phyloP scores from a whole-genome alignment of 208 protist species.

The Crithidia sp. region DNA sequence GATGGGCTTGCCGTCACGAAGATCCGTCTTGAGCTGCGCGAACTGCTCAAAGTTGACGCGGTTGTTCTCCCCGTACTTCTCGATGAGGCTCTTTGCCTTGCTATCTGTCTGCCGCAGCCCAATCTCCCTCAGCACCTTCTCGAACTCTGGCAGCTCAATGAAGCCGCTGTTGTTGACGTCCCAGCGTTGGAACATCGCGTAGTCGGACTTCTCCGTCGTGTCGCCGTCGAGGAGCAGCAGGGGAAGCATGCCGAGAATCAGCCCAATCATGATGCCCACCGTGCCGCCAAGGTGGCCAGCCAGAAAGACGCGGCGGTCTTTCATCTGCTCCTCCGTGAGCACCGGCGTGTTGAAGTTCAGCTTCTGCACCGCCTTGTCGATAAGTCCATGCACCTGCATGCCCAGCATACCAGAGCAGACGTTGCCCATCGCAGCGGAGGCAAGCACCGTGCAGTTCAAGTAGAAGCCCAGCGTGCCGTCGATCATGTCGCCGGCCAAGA shows the following conservation, averaged over 20 bases:
- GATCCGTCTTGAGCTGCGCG: slow-evolving; percentile 62
- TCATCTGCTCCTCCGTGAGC: slow-evolving; percentile 88
- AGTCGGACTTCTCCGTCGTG: slow-evolving; percentile 77
- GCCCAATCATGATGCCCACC: slow-evolving; percentile 85
- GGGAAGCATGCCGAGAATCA: slow-evolving; percentile 88
- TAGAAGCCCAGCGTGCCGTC: slow-evolving; percentile 87
- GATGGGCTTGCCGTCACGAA: slow-evolving; percentile 69
- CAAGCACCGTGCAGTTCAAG: slow-evolving; percentile 90
- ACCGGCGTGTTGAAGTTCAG: slow-evolving; percentile 75
- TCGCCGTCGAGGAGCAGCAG: slow-evolving; percentile 78
- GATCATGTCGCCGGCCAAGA: slow-evolving; percentile 90
- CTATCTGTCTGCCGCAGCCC: slow-evolving; percentile 48
- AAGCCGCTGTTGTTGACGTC: slow-evolving; percentile 79
- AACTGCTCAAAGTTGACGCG: slow-evolving; percentile 83
- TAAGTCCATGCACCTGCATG: slow-evolving; percentile 92
- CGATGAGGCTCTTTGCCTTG: slow-evolving; percentile 53
- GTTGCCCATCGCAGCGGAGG: slow-evolving; percentile 93
- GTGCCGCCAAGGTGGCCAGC: slow-evolving; percentile 91
- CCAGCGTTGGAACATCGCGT: slow-evolving; percentile 78
- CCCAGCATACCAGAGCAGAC: slow-evolving; percentile 87
- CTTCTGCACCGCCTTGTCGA: slow-evolving; percentile 87
- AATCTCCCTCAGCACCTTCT: slow-evolving; percentile 60
- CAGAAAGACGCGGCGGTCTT: slow-evolving; percentile 79
- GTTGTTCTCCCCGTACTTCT: slow-evolving; percentile 71
- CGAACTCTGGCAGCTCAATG: slow-evolving; percentile 73